Evolutionary conservation across 768 basidiomycete genomes (phyloP).

Genomic region (Lactarius trivialis): DNA sequence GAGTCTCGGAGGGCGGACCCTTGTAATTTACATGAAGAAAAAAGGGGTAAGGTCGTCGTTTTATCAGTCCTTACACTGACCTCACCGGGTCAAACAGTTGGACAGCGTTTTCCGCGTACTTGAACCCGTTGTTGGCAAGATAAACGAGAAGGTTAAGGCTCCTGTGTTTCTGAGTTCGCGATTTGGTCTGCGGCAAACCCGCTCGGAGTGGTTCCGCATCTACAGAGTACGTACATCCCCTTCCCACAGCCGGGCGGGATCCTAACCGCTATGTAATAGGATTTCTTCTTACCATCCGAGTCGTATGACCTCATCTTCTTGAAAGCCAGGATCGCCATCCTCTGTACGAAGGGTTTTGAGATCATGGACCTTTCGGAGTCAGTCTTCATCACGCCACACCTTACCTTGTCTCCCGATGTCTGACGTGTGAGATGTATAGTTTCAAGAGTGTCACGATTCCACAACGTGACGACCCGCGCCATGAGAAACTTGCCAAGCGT

Average conservation of each 20-base stretch:
- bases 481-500: slow-evolving; percentile 67
- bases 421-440: slow-evolving; percentile 33
- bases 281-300: slow-evolving; percentile 91
- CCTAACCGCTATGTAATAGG: slow-evolving; percentile 32
- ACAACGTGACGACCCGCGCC: slow-evolving; percentile 60
- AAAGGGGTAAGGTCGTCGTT: slow-evolving; percentile 54
- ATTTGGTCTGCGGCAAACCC: slow-evolving; percentile 68
- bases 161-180: slow-evolving; percentile 66
- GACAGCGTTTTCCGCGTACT: slow-evolving; percentile 95
- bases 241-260: background rate
- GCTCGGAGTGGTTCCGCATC: slow-evolving; percentile 91
- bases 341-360: slow-evolving; percentile 92
- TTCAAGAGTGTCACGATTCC: slow-evolving; percentile 89
- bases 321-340: slow-evolving; percentile 87
- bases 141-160: slow-evolving; percentile 66
- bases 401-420: background rate
- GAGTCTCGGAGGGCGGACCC: slow-evolving; percentile 74
- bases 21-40: slow-evolving; percentile 95
- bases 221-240: slow-evolving; percentile 50
- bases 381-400: slow-evolving; percentile 27
- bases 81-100: slow-evolving; percentile 35
- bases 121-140: slow-evolving; percentile 92
- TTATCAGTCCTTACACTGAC: slow-evolving; percentile 21
- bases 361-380: slow-evolving; percentile 96
- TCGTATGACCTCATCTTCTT: slow-evolving; percentile 88